These are phyloP conservation scores for Spraguea lophii DNA, from an alignment of 371 early-diverging fungal species.

Conservation along the genomic window DNA sequence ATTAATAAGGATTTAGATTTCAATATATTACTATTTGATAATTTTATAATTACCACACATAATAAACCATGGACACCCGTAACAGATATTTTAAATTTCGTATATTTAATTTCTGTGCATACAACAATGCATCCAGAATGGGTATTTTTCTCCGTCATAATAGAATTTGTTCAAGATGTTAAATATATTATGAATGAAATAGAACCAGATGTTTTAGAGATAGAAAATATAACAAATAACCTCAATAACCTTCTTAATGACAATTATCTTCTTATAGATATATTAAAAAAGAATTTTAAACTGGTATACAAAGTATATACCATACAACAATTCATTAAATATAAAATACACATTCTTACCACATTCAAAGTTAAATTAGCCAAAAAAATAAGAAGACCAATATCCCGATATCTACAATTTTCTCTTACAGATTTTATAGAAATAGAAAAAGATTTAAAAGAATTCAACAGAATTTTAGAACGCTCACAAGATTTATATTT, in stretches of 20 bases:
- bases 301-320: conserved; percentile 22
- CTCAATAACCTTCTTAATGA: too few species aligned
- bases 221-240: conserved; percentile 12
- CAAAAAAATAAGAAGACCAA: conserved; percentile 10
- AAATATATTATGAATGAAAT: conserved; percentile 21
- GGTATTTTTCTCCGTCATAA: conserved; percentile 40
- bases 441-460: conserved; percentile 16
- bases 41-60: conserved; percentile 42
- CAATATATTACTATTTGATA: conserved; percentile 40
- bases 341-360: conserved; percentile 32
- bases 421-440: conserved; percentile 22
- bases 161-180: conserved; percentile 44
- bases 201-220: conserved; percentile 9
- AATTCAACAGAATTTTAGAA: conserved; percentile 28
- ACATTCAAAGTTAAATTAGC: conserved; percentile 14
- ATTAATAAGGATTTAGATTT: conserved; percentile 40
- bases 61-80: conserved; percentile 41
- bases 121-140: conserved; percentile 36
- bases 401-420: conserved; percentile 12
- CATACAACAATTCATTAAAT: conserved; percentile 16
- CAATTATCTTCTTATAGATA: conserved; percentile 13
- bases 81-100: conserved; percentile 39
- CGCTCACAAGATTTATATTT: conserved; percentile 39
- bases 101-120: conserved; percentile 25
- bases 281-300: conserved; percentile 28